phyloP scores from a whole-genome alignment of 805 yeast species.

The Teunomyces panamensis region DNA sequence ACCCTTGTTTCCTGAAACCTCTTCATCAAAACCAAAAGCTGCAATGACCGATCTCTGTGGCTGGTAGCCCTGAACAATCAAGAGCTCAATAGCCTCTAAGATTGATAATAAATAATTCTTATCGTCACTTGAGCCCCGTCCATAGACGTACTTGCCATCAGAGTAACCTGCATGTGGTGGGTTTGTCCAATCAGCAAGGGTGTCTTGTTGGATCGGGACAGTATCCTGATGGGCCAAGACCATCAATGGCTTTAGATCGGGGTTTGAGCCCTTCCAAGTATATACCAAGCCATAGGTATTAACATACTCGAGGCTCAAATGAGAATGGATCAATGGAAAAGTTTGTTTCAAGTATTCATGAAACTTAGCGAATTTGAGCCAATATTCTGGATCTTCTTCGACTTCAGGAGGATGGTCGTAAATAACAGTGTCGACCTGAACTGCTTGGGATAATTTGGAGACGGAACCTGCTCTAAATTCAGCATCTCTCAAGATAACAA shows the following conservation, averaged over 20 bases:
- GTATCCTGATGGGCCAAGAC: constrained; percentile 79
- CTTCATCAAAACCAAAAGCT: constrained; percentile 81
- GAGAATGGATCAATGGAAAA: constrained; percentile 52
- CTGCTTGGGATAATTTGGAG: constrained; percentile 51
- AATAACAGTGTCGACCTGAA: constrained; percentile 62
- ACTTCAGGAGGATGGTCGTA: constrained; percentile 52
- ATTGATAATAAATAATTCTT: constrained; percentile 66
- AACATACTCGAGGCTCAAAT: constrained; percentile 51
- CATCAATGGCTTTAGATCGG: constrained; percentile 62
- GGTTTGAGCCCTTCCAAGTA: constrained; percentile 58
- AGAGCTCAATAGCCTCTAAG: constrained; percentile 56
- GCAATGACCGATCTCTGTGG: constrained; percentile 63
- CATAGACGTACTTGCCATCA: constrained; percentile 69
- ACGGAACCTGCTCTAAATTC: constrained; percentile 34
- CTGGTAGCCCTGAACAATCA: constrained; percentile 46
- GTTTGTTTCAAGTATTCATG: constrained; percentile 52
- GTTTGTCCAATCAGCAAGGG: constrained; percentile 57
- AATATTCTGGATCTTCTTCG: constrained; percentile 50
- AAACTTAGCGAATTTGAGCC: constrained; percentile 39
- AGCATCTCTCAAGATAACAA: constrained; percentile 25
- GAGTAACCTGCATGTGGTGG: constrained; percentile 60
- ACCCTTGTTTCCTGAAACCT: constrained; percentile 60
- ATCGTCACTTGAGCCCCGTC: constrained; percentile 77
- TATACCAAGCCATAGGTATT: constrained; percentile 62
- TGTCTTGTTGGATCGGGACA: constrained; percentile 67